Percentiles rank a stretch among this genome's conserved stretches.
Evolutionary conservation across 306 rosid species (phyloP).

Genomic region (Sophora flavescens): DNA sequence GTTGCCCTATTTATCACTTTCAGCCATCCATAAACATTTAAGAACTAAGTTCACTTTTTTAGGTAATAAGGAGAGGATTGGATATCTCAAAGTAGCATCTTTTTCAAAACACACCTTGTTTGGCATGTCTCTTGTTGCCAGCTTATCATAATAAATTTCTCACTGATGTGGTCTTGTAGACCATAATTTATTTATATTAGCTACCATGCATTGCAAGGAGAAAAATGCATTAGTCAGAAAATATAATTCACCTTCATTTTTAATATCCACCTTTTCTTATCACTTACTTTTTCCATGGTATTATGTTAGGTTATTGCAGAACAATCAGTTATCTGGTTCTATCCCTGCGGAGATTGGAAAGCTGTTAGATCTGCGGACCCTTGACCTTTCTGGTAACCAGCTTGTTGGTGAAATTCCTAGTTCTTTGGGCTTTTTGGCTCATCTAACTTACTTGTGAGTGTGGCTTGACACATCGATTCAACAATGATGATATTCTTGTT

Average conservation of each 20-base stretch:
- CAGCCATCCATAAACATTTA: neutral
- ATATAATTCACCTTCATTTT: neutral
- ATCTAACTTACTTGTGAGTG: slow-evolving; percentile 95
- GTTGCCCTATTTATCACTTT: neutral
- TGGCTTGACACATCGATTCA: slow-evolving; percentile 41
- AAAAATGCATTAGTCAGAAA: neutral
- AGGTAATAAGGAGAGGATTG: neutral
- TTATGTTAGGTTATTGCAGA: slow-evolving; percentile 79
- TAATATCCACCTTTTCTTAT: slow-evolving; percentile 19
- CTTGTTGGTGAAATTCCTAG: slow-evolving; percentile 80
- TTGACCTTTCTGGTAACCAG: slow-evolving; percentile 88
- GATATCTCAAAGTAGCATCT: neutral
- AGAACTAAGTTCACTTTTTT: neutral
- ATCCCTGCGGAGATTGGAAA: slow-evolving; percentile 84
- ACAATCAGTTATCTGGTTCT: slow-evolving; percentile 81
- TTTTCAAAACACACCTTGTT: neutral
- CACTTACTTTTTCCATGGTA: slow-evolving; percentile 31
- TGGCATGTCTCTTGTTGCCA: neutral
- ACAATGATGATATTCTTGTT: slow-evolving; percentile 10
- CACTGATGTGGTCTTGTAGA: slow-evolving; percentile 6
- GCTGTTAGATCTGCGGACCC: slow-evolving; percentile 79
- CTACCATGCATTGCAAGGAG: neutral
- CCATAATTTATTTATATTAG: neutral
- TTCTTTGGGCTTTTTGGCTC: slow-evolving; percentile 78
- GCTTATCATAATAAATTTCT: slow-evolving; percentile 8